Evolutionary conservation across 148 eudicot genomes (phyloP), one percentile per base, ranked within the genome.

Genomic region (Camellia japonica): DNA sequence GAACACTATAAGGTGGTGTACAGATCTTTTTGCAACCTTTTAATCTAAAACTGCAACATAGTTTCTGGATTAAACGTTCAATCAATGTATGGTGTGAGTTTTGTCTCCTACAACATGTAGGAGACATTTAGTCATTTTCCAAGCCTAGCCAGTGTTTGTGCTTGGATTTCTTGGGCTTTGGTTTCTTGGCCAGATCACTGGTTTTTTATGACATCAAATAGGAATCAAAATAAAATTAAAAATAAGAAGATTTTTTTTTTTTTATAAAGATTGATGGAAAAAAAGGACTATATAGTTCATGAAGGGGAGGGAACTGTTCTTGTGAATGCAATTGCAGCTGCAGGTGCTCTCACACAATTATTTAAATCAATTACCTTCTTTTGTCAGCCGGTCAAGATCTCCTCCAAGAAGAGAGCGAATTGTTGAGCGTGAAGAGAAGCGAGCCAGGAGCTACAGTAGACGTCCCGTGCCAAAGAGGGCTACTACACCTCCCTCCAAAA

Each of bases 301-400:
- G 38, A 30, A 30, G 38, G 38, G 38, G 38, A 30, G 38, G 38
- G 38, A 30, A 30, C 38, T 30, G 38, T 30, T 30, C 38, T 7
- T 42, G 43, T 8, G 70, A 23, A 38, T 67, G 44, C 44, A 7
- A 3, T 66, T 23, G 15, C 11, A 2, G 70, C 61, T 56, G 18
- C 19, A 8, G 49, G 3, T 12, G 6, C 11, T 60, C 13, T 41
- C 7, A 1, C 56, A 30, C 8, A 30, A 30, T 20, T 5, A 38
- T 41, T 41, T 41, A 12, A 16, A 30, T 9, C 1, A 2, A 12
- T 8, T 68, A 5, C 4, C 4, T 63, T 60, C 41, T 79, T 30
- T 70, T 42, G 79, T 81, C 91, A 94, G 98, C 83, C 97, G 86
- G 71, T 94, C 98, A 46, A 86, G 94, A 68, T 88, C 98, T 43